Percentiles rank a stretch among this genome's conserved stretches.
Conservation (phyloP, 78 protist species). For the Dictyostelium purpureum region DNA sequence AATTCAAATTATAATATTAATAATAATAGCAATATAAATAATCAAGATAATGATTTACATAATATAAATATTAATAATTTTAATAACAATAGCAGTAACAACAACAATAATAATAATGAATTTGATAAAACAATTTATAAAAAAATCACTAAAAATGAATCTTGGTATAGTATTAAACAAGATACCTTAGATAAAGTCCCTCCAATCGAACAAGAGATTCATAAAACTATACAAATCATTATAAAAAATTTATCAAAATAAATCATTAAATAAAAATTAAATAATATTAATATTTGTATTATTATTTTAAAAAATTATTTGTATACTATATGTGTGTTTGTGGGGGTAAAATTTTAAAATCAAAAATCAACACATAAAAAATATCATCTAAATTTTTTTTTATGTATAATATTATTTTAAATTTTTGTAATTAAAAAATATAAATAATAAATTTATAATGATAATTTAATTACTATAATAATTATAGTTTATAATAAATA, state of each 20-base stretch:
- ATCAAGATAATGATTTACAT: not conserved
- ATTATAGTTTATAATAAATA: no score
- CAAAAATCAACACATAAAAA: no score
- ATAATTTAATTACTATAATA: no score
- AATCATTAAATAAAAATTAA: no score
- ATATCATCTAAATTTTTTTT: no score
- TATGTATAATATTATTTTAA: no score
- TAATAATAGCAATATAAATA: not conserved
- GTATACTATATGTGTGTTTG: no score
- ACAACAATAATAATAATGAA: not conserved
- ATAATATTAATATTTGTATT: no score
- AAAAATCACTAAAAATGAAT: not conserved
- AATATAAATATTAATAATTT: not conserved
- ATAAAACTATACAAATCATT: slow-evolving; percentile 43
- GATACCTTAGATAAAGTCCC: not conserved
- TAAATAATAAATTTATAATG: no score
- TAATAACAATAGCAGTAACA: not conserved
- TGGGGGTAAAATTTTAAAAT: no score
- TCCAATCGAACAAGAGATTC: slow-evolving; percentile 13
- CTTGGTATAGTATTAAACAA: not conserved
- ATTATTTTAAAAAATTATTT: no score
- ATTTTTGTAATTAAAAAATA: no score
- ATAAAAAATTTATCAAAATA: slow-evolving; percentile 17
- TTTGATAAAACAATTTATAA: not conserved
- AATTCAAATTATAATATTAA: not conserved